phyloP scores from a whole-genome alignment of 371 early-diverging fungal species.

The Mucor ambiguus region DNA sequence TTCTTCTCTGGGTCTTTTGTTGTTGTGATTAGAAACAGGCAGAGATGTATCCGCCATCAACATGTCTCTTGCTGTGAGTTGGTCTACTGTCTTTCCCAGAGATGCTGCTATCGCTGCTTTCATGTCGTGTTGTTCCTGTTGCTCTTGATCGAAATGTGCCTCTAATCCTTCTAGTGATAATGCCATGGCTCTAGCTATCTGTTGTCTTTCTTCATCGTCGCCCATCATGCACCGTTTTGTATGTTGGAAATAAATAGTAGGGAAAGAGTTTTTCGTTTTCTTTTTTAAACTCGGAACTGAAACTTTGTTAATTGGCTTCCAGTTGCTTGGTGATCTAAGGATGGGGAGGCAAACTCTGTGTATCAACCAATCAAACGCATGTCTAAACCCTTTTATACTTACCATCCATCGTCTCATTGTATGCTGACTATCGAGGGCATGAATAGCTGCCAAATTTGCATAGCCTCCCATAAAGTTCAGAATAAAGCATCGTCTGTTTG shows the following conservation, averaged over 20 bases:
- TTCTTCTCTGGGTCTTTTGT: conserved; percentile 17
- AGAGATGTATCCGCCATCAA: conserved; percentile 14
- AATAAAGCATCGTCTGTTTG: too few relatives aligned
- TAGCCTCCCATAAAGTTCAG: too few relatives aligned
- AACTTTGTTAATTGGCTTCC: not conserved
- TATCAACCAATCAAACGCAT: too few relatives aligned
- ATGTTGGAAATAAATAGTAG: not conserved
- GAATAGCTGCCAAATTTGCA: too few relatives aligned
- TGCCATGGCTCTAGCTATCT: conserved; percentile 20
- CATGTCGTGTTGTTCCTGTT: conserved; percentile 32
- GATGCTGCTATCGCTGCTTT: conserved; percentile 43
- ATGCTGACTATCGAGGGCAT: too few relatives aligned
- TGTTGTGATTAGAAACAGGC: not conserved
- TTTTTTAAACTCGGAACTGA: not conserved
- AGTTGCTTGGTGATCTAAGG: not conserved
- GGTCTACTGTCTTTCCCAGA: conserved; percentile 40
- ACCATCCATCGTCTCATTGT: too few relatives aligned
- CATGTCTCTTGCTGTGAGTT: conserved; percentile 47
- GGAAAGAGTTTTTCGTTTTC: not conserved
- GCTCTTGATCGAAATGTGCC: conserved; percentile 5
- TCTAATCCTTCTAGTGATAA: conserved; percentile 12
- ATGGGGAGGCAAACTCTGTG: not conserved
- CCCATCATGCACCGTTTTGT: not conserved
- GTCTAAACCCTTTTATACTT: too few relatives aligned
- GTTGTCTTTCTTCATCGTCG: conserved; percentile 15